Conservation (phyloP, 2,329 filamentous ascomycete genomes). For the Simplicillium aogashimaense region DNA sequence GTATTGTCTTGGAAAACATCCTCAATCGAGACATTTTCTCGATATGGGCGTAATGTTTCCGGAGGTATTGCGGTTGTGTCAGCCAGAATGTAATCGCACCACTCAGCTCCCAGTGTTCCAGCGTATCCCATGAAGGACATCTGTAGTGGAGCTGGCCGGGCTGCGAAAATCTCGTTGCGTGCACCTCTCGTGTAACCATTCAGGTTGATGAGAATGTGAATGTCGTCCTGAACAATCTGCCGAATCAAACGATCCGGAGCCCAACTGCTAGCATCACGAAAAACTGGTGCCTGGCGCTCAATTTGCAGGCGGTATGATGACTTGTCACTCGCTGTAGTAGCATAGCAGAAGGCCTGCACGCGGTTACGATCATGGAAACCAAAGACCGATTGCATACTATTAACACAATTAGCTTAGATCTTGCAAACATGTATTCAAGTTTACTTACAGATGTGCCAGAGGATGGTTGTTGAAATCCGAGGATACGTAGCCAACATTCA, state of each 20-base stretch:
- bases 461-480: constrained; percentile 99
- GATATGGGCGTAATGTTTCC: constrained; percentile 69
- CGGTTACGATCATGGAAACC: constrained; percentile 69
- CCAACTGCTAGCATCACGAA: constrained; percentile 83
- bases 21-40: constrained; percentile 63
- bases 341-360: constrained; percentile 87
- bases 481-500: constrained; percentile 94
- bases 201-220: constrained; percentile 94
- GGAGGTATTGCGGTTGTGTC: constrained; percentile 79
- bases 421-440: neutral
- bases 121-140: constrained; percentile 99
- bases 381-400: constrained; percentile 92
- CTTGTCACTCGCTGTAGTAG: constrained; percentile 82
- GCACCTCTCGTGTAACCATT: constrained; percentile 96
- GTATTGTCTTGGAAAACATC: constrained; percentile 60
- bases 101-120: constrained; percentile 89
- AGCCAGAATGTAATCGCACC: constrained; percentile 95
- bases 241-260: constrained; percentile 71
- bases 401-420: constrained; percentile 4
- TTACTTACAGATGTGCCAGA: constrained; percentile 67
- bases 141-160: constrained; percentile 85
- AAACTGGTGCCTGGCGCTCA: constrained; percentile 82
- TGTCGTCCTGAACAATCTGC: constrained; percentile 77
- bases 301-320: constrained; percentile 89
- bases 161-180: constrained; percentile 95